A percentile compares a stretch with the other conserved stretches of the same genome.
Evolutionary conservation across 1,139 yeast genomes (phyloP).

Genomic region (Yamadazyma buinensis): DNA sequence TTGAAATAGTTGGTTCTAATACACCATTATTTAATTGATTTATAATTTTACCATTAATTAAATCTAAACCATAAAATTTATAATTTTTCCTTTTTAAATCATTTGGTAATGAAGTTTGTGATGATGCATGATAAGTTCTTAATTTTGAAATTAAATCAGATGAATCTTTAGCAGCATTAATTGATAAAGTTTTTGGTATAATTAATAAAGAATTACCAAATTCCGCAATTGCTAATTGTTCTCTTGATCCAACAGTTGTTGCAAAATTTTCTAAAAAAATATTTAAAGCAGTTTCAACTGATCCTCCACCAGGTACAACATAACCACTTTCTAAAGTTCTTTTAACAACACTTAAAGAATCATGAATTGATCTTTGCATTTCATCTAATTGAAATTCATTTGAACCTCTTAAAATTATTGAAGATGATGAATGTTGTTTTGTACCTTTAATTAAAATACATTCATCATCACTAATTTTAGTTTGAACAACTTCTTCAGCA

Average conservation of each 20-base stretch:
- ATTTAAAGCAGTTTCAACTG: slow-evolving; percentile 94
- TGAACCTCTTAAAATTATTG: slow-evolving; percentile 92
- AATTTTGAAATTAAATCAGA: slow-evolving; percentile 91
- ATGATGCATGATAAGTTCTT: slow-evolving; percentile 94
- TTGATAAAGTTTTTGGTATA: slow-evolving; percentile 95
- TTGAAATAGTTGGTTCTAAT: slow-evolving; percentile 91
- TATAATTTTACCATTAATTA: slow-evolving; percentile 86
- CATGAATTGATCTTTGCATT: slow-evolving; percentile 96
- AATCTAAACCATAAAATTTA: slow-evolving; percentile 88
- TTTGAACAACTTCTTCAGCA: slow-evolving; percentile 92
- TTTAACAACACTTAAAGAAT: slow-evolving; percentile 91
- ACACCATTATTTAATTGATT: slow-evolving; percentile 85
- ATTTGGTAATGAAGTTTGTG: slow-evolving; percentile 79
- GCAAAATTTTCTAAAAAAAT: slow-evolving; percentile 96
- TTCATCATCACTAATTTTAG: slow-evolving; percentile 92
- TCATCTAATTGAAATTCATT: slow-evolving; percentile 96
- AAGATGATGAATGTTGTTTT: slow-evolving; percentile 86
- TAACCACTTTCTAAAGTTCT: slow-evolving; percentile 92
- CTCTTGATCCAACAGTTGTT: slow-evolving; percentile 95
- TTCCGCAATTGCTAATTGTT: slow-evolving; percentile 96
- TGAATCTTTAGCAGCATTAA: slow-evolving; percentile 96
- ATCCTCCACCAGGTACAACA: slow-evolving; percentile 99
- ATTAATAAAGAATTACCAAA: slow-evolving; percentile 87
- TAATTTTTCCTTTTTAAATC: slow-evolving; percentile 82
- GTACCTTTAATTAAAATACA: slow-evolving; percentile 94